Conservation (phyloP, 2,329 filamentous ascomycete genomes). For the Phyllosticta citribraziliensis region DNA sequence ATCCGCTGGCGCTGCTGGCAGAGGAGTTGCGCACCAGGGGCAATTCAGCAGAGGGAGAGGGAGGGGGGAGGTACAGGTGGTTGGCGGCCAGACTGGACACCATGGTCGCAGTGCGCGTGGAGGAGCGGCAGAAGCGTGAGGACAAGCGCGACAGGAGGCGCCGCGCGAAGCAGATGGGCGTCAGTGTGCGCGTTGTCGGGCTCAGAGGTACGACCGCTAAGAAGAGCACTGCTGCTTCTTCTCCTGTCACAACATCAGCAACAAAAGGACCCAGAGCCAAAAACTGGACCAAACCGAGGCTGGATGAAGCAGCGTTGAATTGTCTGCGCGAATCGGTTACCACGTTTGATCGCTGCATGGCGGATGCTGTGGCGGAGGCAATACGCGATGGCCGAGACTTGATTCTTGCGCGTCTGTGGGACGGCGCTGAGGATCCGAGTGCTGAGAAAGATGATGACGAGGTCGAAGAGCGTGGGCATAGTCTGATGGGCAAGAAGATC, state of each 20-base stretch:
- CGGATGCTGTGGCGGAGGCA: not conserved
- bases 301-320: not conserved
- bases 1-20: not conserved
- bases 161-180: not conserved
- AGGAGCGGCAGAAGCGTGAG: not conserved
- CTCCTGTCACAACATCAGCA: no score
- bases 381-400: not conserved
- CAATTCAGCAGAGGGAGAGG: not conserved
- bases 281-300: not conserved
- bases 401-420: not conserved
- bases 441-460: not conserved
- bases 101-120: conserved; percentile 43
- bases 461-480: not conserved
- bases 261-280: not conserved
- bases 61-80: not conserved
- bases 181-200: not conserved
- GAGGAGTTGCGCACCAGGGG: not conserved
- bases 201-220: not conserved
- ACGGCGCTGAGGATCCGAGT: not conserved
- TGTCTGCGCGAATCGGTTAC: not conserved
- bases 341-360: not conserved
- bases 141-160: not conserved
- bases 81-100: conserved; percentile 43
- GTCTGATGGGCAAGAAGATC: not conserved
- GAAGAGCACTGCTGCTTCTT: not conserved